These are phyloP conservation scores for Buxus sempervirens DNA, from an alignment of 164 flowering plant species.

Conservation along the genomic window DNA sequence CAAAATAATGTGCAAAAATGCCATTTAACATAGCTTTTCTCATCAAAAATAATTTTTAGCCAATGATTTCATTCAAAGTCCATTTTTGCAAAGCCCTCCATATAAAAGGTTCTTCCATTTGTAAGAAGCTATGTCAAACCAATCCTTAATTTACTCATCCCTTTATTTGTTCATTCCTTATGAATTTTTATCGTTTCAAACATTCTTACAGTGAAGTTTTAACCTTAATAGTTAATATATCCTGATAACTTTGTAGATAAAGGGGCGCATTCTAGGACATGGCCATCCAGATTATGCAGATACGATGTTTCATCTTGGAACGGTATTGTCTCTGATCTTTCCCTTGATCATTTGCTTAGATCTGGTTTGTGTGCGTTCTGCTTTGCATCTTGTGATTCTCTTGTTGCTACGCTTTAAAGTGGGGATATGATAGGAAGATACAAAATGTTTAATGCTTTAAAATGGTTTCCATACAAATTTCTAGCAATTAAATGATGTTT, in stretches of 20 bases:
- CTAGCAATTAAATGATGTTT: neutral
- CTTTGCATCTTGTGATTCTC: neutral
- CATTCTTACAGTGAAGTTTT: conserved; percentile 7
- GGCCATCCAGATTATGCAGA: conserved; percentile 76
- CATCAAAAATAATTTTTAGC: too few relatives aligned
- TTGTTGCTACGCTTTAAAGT: neutral
- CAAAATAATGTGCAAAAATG: too few relatives aligned
- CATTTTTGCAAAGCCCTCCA: too few relatives aligned
- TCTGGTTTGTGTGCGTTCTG: neutral
- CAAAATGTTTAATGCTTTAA: neutral
- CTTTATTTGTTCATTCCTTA: neutral
- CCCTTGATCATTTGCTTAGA: neutral
- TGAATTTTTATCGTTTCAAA: neutral
- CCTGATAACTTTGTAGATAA: conserved; percentile 48
- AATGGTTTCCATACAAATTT: neutral
- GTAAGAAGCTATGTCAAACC: too few relatives aligned
- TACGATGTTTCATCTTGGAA: conserved; percentile 93
- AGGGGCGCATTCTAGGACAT: conserved; percentile 76
- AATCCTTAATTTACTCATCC: too few relatives aligned
- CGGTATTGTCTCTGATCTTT: conserved; percentile 32
- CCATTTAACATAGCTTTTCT: too few relatives aligned
- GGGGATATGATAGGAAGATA: neutral
- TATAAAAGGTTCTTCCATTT: too few relatives aligned
- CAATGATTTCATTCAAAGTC: too few relatives aligned
- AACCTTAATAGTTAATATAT: conserved; percentile 3